phyloP scores from a whole-genome alignment of 2,329 filamentous ascomycete species.

The Gnomoniopsis smithogilvyi region DNA sequence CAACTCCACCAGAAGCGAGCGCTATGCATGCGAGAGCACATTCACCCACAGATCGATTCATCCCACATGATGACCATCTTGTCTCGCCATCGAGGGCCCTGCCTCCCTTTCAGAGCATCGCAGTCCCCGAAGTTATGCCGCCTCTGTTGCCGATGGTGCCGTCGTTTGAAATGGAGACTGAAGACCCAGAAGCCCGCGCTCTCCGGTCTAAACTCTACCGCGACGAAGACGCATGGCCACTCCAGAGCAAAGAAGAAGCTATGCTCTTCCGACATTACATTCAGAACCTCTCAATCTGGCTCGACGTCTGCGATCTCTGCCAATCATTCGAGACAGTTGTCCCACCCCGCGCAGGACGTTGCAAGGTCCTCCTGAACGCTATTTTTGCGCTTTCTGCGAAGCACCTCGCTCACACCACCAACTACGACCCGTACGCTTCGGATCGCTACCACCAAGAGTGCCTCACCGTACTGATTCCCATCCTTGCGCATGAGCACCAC shows the following conservation, averaged over 20 bases:
- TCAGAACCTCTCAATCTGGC: constrained; percentile 34
- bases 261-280: constrained; percentile 31
- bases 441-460: constrained; percentile 53
- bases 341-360: constrained; percentile 47
- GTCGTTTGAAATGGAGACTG: constrained; percentile 5
- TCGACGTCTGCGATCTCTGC: constrained; percentile 38
- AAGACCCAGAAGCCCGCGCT: constrained; percentile 12
- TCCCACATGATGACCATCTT: constrained; percentile 23
- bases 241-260: constrained; percentile 26
- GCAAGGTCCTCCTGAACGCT: constrained; percentile 51
- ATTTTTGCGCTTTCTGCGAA: constrained; percentile 54
- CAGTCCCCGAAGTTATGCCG: constrained; percentile 5
- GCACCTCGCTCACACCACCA: constrained; percentile 47
- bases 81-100: constrained; percentile 4
- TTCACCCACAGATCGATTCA: constrained; percentile 29
- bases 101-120: constrained; percentile 9
- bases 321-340: constrained; percentile 52
- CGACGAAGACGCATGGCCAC: constrained; percentile 25
- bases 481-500: constrained; percentile 37
- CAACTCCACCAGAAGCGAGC: constrained; percentile 3
- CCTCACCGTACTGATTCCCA: constrained; percentile 44
- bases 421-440: constrained; percentile 46
- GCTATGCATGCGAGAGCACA: not conserved
- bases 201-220: constrained; percentile 22
- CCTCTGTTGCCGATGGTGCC: constrained; percentile 2